A percentile compares a stretch with the other conserved stretches of the same genome.
phyloP scores from a whole-genome alignment of 177 flowering plant genomes.

The Telopea speciosissima region DNA sequence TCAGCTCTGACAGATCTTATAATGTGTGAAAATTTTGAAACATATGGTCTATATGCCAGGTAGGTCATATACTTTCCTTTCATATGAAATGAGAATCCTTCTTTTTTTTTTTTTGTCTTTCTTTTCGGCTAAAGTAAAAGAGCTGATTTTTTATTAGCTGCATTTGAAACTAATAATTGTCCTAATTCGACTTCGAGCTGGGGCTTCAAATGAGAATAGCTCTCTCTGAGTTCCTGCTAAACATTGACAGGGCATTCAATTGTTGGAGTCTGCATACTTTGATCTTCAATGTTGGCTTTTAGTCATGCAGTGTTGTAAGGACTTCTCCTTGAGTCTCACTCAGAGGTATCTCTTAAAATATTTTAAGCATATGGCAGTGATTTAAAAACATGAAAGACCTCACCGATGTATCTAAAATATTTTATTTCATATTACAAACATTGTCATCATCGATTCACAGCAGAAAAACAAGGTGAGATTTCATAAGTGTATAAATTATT shows the following conservation, averaged over 20 bases:
- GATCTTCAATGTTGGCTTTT: slow-evolving; percentile 62
- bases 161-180: slow-evolving; percentile 4
- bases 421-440: no score
- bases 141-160: background rate
- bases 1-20: slow-evolving; percentile 78
- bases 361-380: no score
- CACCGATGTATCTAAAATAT: no score
- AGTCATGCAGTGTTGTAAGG: no score
- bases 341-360: no score
- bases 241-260: slow-evolving; percentile 70
- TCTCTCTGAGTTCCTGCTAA: slow-evolving; percentile 66
- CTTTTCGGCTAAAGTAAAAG: background rate
- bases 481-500: no score
- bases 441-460: no score
- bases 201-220: slow-evolving; percentile 86
- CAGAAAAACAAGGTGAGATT: no score
- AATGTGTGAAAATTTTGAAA: slow-evolving; percentile 75
- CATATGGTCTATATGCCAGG: slow-evolving; percentile 83
- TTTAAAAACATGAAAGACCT: no score
- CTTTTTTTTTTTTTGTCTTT: no score
- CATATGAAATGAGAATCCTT: no score
- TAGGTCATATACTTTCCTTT: slow-evolving; percentile 36
- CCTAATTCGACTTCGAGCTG: slow-evolving; percentile 23
- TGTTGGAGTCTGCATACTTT: slow-evolving; percentile 64
- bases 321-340: no score